Evolutionary conservation across 2,329 filamentous ascomycete species (phyloP).

Genomic region (Emmonsia crescens): DNA sequence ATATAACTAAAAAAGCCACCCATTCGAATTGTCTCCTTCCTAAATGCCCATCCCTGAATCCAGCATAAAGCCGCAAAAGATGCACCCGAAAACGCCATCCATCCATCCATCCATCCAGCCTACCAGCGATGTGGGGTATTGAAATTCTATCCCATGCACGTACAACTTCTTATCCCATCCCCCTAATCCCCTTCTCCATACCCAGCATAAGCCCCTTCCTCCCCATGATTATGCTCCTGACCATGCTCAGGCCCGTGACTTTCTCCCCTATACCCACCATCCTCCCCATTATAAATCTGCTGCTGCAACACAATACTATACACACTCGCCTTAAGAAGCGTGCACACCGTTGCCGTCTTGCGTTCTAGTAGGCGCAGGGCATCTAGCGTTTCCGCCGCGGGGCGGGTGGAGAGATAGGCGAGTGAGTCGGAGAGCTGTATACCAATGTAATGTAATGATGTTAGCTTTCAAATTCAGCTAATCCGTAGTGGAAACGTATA

Average conservation of each 20-base stretch:
- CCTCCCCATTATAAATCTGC: slow-evolving; percentile 64
- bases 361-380: slow-evolving; percentile 78
- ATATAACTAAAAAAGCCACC: background rate
- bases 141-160: background rate
- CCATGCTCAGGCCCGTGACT: slow-evolving; percentile 10
- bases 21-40: background rate
- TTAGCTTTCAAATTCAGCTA: background rate
- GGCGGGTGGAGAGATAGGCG: slow-evolving; percentile 50
- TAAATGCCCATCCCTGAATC: background rate
- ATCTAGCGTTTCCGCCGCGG: slow-evolving; percentile 66
- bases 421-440: slow-evolving; percentile 26
- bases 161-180: slow-evolving; percentile 7
- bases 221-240: slow-evolving; percentile 7
- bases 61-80: background rate
- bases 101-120: background rate
- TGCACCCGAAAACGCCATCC: background rate
- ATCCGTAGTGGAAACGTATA: slow-evolving; percentile 1
- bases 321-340: slow-evolving; percentile 90
- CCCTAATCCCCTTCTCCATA: slow-evolving; percentile 11
- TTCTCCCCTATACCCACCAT: slow-evolving; percentile 18
- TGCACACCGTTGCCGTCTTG: slow-evolving; percentile 92
- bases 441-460: background rate
- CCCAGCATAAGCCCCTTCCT: slow-evolving; percentile 1
- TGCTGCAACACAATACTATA: slow-evolving; percentile 98
- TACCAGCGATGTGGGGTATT: background rate